Conservation (phyloP, 441 rosid genomes). For the Eruca vesicaria region DNA sequence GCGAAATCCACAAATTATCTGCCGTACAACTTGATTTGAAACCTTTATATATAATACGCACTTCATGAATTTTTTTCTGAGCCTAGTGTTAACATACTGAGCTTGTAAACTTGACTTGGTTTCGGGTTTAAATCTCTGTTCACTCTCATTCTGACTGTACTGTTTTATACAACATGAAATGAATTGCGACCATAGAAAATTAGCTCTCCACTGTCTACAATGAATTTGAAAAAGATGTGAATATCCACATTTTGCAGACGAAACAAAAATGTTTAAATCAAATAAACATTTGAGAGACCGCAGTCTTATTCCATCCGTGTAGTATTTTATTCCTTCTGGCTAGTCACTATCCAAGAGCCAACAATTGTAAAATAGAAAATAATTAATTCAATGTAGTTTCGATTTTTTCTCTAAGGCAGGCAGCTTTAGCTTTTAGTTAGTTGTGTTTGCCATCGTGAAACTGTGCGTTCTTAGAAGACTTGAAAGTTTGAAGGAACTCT, state of each 20-base stretch:
- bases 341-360: conserved; percentile 13
- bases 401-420: background rate
- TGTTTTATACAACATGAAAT: too few species aligned
- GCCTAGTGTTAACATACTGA: background rate
- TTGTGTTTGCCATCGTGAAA: conserved; percentile 85
- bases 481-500: conserved; percentile 80
- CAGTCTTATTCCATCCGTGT: conserved; percentile 10
- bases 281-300: background rate
- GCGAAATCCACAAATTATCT: background rate
- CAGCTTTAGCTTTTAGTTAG: background rate
- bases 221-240: background rate
- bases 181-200: too few species aligned
- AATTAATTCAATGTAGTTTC: conserved; percentile 21
- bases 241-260: background rate
- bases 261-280: background rate
- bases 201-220: background rate
- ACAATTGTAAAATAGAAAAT: conserved; percentile 1
- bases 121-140: too few species aligned
- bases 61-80: too few species aligned
- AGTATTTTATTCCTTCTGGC: background rate
- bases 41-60: background rate
- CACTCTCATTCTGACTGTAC: too few species aligned
- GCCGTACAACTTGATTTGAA: background rate
- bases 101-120: too few species aligned
- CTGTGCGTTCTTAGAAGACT: conserved; percentile 89